These are phyloP conservation scores for Alternaria tenuissima DNA, from an alignment of 2,329 filamentous ascomycete genomes.

Conservation along the genomic window DNA sequence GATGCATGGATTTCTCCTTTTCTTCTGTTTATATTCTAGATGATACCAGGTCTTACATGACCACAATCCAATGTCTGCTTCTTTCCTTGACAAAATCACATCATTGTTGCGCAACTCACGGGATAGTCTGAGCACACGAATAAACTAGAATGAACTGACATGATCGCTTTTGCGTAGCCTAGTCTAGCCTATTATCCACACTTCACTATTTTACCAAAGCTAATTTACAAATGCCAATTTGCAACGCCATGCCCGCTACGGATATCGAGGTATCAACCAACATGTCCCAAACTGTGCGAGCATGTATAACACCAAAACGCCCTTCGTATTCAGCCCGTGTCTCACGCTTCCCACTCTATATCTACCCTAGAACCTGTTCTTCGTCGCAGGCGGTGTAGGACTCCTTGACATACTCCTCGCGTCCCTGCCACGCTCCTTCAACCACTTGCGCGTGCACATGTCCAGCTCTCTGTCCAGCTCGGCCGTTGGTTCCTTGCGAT, in stretches of 20 bases:
- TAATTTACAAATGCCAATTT: neutral
- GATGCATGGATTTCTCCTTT: neutral
- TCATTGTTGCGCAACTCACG: neutral
- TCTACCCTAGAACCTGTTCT: constrained; percentile 13
- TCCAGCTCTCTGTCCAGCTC: constrained; percentile 90
- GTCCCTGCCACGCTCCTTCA: constrained; percentile 83
- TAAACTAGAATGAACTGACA: neutral
- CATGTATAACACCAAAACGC: constrained; percentile 11
- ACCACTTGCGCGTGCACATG: constrained; percentile 94
- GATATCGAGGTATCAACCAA: constrained; percentile 18
- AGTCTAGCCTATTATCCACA: neutral
- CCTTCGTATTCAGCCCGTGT: neutral
- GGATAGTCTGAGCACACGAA: no score
- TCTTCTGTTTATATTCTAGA: constrained; percentile 6
- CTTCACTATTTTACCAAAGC: neutral
- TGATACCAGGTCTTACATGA: constrained; percentile 16
- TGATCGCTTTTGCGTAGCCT: neutral
- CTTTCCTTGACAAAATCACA: neutral
- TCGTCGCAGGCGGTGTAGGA: constrained; percentile 79
- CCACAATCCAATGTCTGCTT: constrained; percentile 6
- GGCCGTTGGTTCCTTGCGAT: constrained; percentile 90
- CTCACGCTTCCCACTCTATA: neutral
- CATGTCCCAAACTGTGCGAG: constrained; percentile 6
- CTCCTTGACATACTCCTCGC: constrained; percentile 82
- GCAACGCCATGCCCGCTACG: constrained; percentile 14